phyloP scores from a whole-genome alignment of 2,329 filamentous ascomycete genomes.

The Didymella sp. region DNA sequence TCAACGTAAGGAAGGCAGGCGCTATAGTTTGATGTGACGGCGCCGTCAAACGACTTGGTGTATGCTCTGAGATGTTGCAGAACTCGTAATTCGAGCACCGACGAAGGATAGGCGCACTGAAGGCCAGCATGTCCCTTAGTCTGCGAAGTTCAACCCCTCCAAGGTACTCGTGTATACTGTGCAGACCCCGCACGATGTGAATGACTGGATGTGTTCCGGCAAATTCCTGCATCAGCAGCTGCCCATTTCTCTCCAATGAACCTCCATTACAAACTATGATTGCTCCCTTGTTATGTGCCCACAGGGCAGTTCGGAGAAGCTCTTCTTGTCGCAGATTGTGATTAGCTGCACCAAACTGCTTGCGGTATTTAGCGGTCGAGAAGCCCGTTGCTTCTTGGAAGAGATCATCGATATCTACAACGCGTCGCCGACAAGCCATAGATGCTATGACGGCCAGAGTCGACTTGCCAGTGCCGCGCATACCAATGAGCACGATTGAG shows the following conservation, averaged over 20 bases:
- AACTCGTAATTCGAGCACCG: slow-evolving; percentile 77
- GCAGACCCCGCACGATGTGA: slow-evolving; percentile 70
- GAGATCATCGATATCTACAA: slow-evolving; percentile 72
- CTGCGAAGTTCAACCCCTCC: slow-evolving; percentile 61
- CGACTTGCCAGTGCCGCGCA: slow-evolving; percentile 77
- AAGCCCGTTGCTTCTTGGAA: slow-evolving; percentile 71
- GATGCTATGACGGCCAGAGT: slow-evolving; percentile 78
- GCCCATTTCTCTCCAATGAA: slow-evolving; percentile 70
- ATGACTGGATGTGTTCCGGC: slow-evolving; percentile 72
- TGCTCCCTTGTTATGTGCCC: slow-evolving; percentile 64
- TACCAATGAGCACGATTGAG: slow-evolving; percentile 75
- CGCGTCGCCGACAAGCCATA: slow-evolving; percentile 70
- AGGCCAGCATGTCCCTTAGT: slow-evolving; percentile 64
- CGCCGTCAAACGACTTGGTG: slow-evolving; percentile 22
- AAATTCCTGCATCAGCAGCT: slow-evolving; percentile 67
- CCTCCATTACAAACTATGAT: slow-evolving; percentile 75
- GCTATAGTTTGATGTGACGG: slow-evolving; percentile 43
- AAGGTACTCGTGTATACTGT: slow-evolving; percentile 70
- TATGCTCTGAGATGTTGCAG: slow-evolving; percentile 72
- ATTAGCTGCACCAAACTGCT: slow-evolving; percentile 65
- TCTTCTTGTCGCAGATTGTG: slow-evolving; percentile 70
- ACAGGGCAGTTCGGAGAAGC: slow-evolving; percentile 66
- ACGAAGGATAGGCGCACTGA: slow-evolving; percentile 66
- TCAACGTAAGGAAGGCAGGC: slow-evolving; percentile 70
- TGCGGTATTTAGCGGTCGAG: slow-evolving; percentile 69